A percentile compares a stretch with the other conserved stretches of the same genome.
These are phyloP conservation scores for Westerdykella sp. DNA, from an alignment of 2,329 filamentous ascomycete genomes.

Conservation along the genomic window DNA sequence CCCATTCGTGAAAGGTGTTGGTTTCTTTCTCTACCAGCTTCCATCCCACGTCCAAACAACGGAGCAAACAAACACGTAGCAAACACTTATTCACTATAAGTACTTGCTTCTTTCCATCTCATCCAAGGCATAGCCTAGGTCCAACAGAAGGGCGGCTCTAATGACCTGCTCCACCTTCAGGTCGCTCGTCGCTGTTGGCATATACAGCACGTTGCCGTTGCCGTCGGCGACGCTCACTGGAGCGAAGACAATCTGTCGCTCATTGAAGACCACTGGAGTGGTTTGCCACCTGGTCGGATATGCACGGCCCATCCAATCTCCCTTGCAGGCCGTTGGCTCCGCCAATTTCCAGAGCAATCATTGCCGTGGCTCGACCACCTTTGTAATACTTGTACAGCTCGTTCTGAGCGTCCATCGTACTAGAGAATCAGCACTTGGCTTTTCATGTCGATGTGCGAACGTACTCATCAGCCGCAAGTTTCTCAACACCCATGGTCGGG, in stretches of 20 bases:
- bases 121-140: no score
- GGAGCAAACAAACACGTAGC: no score
- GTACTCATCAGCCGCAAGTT: constrained; percentile 39
- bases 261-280: constrained; percentile 40
- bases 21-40: no score
- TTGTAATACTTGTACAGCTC: constrained; percentile 30
- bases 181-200: constrained; percentile 34
- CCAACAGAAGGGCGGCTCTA: constrained; percentile 29
- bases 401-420: constrained; percentile 35
- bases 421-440: constrained; percentile 3
- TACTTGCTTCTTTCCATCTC: no score
- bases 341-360: constrained; percentile 43
- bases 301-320: constrained; percentile 45
- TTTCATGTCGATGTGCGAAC: constrained; percentile 1
- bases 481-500: constrained; percentile 42
- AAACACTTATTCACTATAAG: no score
- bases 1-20: constrained; percentile 36
- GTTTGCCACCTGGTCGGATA: constrained; percentile 44
- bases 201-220: constrained; percentile 38
- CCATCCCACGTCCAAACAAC: no score
- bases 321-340: constrained; percentile 43
- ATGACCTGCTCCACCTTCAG: constrained; percentile 37
- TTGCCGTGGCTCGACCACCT: constrained; percentile 28
- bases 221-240: constrained; percentile 38
- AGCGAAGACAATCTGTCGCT: constrained; percentile 36